A percentile compares a stretch with the other conserved stretches of the same genome.
Conservation (phyloP, 257 asterid species). For the Coffea canephora region DNA sequence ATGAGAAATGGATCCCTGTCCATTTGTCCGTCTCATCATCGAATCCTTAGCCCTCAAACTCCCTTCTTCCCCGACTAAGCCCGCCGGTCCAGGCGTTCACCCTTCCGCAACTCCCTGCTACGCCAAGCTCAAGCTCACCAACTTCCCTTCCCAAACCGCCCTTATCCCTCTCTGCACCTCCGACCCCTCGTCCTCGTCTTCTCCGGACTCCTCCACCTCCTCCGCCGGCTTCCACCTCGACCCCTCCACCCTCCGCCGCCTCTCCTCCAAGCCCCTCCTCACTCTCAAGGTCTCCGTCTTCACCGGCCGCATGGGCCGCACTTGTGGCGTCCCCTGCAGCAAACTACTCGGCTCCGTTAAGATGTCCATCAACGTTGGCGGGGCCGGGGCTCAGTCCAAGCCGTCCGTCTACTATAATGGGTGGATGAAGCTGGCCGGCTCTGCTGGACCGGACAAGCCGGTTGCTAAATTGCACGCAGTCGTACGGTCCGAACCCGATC, state of each 20-base stretch:
- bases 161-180: constrained; percentile 50
- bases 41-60: constrained; percentile 70
- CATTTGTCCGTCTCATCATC: constrained; percentile 68
- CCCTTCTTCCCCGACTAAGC: constrained; percentile 42
- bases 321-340: constrained; percentile 66
- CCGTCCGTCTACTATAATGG: constrained; percentile 53
- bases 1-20: constrained; percentile 86
- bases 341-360: constrained; percentile 55
- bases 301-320: constrained; percentile 67
- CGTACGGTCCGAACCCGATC: constrained; percentile 84
- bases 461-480: constrained; percentile 53
- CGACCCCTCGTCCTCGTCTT: constrained; percentile 18
- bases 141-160: constrained; percentile 72
- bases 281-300: constrained; percentile 55
- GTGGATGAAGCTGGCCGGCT: constrained; percentile 56
- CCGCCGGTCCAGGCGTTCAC: constrained; percentile 62
- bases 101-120: constrained; percentile 77
- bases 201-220: constrained; percentile 42
- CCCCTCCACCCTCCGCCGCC: constrained; percentile 62
- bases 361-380: constrained; percentile 33
- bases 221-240: constrained; percentile 66
- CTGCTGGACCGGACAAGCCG: constrained; percentile 20
- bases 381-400: constrained; percentile 48
- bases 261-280: constrained; percentile 36
- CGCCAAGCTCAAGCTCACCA: constrained; percentile 64